Base-by-base conservation (phyloP, 1,139 yeast species). In the Saccharomyces pastorianus region DNA sequence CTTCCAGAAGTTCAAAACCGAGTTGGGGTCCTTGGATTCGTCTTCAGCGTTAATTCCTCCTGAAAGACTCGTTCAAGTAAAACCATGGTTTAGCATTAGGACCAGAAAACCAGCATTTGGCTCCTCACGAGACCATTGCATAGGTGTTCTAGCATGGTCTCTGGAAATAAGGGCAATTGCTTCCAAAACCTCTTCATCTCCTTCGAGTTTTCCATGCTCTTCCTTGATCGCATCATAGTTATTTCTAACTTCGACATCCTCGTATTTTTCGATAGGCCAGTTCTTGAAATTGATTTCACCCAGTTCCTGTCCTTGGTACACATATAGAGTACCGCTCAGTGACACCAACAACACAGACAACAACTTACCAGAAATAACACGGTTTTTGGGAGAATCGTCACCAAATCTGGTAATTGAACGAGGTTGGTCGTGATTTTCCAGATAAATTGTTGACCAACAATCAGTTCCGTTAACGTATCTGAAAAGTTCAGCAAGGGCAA, bases 241-340 rank as follows among this genome's bases (percentile, higher is more conserved):
- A 65, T 76, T 77, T 61, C 73, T 66, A 46, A 80, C 71, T 59
- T 77, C 76, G 57, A 81, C 73, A 62, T 81, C 85, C 61, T 72
- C 69, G 65, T 80, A 81, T 59, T 80, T 82, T 26, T 69, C 72
- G 51, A 80, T 70, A 20, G 74, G 71, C 83, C 83, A 78, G 34
- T 68, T 64, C 44, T 77, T 76, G 44, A 78, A 66, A 61, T 81
- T 81, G 50, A 76, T 74, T 80, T 77, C 79, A 49, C 81, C 85
- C 56, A 81, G 72, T 64, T 81, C 85, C 64, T 81, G 85, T 53
- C 85, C 85, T 65, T 81, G 84, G 65, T 81, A 81, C 47, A 81
- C 68, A 67, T 74, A 81, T 56, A 80, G 70, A 6, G 85, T 81
- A 51, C 85, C 85, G 28, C 82, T 76, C 60, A 79, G 73, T 4